Evolutionary conservation across 495 filamentous ascomycete genomes (phyloP).

Genomic region (Geoglossum glabrum): DNA sequence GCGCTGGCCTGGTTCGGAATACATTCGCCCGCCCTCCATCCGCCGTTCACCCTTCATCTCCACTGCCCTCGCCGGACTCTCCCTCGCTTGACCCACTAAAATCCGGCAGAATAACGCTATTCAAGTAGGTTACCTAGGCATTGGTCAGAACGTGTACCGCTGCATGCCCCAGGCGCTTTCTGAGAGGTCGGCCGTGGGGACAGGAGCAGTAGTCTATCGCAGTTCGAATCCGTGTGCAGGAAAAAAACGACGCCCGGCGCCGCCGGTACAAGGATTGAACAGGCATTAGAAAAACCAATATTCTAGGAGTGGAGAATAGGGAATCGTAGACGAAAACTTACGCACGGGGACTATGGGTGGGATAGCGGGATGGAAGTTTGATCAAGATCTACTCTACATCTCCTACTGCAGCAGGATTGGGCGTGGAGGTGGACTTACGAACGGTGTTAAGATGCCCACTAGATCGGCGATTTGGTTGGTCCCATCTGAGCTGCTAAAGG

Average conservation of each 20-base stretch:
- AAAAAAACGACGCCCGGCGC: too few relatives aligned
- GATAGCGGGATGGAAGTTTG: neutral
- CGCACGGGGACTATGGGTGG: neutral
- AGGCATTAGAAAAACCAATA: neutral
- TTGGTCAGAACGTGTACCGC: neutral
- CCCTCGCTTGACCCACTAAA: constrained; percentile 7
- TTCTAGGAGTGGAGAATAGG: neutral
- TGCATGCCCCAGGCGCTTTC: neutral
- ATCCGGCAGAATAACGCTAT: constrained; percentile 26
- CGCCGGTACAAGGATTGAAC: neutral
- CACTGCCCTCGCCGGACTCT: neutral
- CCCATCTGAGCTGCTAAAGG: neutral
- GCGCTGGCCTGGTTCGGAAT: neutral
- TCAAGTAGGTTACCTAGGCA: constrained; percentile 22
- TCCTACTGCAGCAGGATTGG: too few relatives aligned
- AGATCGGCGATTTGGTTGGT: constrained; percentile 3
- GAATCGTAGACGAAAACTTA: neutral
- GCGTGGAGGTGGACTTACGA: constrained; percentile 4
- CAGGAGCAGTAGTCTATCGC: neutral
- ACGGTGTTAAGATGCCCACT: constrained; percentile 4
- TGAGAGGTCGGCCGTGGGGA: neutral
- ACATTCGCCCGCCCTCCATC: neutral
- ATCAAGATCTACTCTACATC: neutral
- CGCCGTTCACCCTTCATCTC: neutral
- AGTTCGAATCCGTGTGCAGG: neutral